Evolutionary conservation across 169 alveolate species (phyloP), one percentile per base, ranked within the genome.

Genomic region (Amoebophrya sp.): DNA sequence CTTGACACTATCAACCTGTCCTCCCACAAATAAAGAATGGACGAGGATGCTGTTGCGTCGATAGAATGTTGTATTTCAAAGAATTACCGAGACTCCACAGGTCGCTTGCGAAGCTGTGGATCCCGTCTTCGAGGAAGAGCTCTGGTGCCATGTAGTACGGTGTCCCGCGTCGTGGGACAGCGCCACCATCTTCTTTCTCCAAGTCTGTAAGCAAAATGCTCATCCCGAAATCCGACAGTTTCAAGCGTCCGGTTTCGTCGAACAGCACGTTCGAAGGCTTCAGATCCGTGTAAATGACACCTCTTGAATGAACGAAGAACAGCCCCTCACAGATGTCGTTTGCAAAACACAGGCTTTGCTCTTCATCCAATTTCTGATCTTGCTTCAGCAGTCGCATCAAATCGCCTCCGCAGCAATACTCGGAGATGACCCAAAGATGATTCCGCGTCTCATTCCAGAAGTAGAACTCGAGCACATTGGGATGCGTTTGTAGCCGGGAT

Each of bases 101-200:
- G 93, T 97, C 98, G 34, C 97, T 94, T 65, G 95, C 93, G 92
- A 96, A 97, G 41, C 96, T 94, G 94, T 96, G 96, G 41, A 95
- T 96, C 29, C 98, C 98, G 53, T 93, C 95, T 40, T 96, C 97
- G 90, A 95, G 93, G 93, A 96, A 96, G 65, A 97, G 93, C 91
- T 97, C 98, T 14, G 98, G 98, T 0, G 97, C 98, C 95, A 96
- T 96, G 94, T 97, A 97, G 92, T 95, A 96, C 92, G 98, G 97
- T 34, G 97, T 93, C 78, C 97, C 96, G 76, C 95, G 95, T 54
- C 96, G 94, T 14, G 91, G 83, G 29, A 90, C 65, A 24, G 78
- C 36, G 41, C 24, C 54, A 91, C 92, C 93, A 92, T 91, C 92
- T n/a, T 23, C 54, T 93, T 90, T 95, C 97, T 36, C 95, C 89